Conservation (phyloP, 208 protist species). For the Acanthamoeba lenticulata region DNA sequence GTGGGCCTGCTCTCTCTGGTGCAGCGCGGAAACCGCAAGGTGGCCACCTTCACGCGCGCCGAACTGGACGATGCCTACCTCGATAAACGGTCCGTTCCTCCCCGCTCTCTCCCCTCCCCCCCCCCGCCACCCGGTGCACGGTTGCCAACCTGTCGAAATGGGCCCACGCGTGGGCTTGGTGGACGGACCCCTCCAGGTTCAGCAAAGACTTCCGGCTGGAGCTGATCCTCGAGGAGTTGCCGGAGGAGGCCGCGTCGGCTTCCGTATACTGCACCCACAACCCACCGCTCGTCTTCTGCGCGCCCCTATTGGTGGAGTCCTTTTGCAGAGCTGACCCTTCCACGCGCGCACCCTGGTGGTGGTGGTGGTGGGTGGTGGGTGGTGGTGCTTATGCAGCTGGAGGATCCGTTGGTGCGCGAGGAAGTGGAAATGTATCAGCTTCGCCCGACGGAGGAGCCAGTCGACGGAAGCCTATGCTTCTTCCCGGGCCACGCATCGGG, state of each 20-base stretch:
- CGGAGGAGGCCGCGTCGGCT: background rate
- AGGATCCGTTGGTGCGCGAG: background rate
- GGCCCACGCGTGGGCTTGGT: too few species aligned
- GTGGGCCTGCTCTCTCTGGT: slow-evolving; percentile 29
- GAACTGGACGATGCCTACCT: slow-evolving; percentile 69
- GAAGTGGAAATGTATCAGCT: background rate
- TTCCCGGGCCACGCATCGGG: slow-evolving; percentile 12
- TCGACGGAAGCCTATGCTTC: slow-evolving; percentile 28
- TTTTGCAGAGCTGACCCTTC: background rate
- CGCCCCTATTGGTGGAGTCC: background rate
- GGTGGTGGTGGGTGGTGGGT: background rate
- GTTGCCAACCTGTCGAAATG: too few species aligned
- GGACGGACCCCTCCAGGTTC: background rate
- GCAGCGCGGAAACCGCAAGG: background rate
- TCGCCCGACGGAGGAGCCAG: background rate
- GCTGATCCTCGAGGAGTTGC: slow-evolving; percentile 39
- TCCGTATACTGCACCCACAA: background rate
- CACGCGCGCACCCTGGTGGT: too few species aligned
- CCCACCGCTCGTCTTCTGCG: background rate
- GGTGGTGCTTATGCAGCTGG: background rate
- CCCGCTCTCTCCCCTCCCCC: background rate
- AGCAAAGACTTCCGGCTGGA: slow-evolving; percentile 61
- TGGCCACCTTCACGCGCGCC: slow-evolving; percentile 7
- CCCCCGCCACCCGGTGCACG: background rate
- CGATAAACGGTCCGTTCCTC: slow-evolving; percentile 43